Evolutionary conservation across 2,329 filamentous ascomycete genomes (phyloP).

Genomic region (Penicillium sp.): DNA sequence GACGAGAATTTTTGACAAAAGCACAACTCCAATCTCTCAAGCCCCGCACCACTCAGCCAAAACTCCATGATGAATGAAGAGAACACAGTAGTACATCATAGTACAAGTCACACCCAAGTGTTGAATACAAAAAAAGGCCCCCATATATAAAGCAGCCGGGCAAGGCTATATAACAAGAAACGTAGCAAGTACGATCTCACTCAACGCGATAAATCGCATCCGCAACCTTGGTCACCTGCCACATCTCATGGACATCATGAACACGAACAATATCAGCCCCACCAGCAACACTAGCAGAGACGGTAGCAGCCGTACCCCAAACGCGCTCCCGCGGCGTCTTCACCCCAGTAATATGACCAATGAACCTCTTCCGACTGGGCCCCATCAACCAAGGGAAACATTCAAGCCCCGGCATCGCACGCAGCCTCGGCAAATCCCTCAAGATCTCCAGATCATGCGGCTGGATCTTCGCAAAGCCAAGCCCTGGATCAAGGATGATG

Average conservation of each 20-base stretch:
- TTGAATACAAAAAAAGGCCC: constrained; percentile 24
- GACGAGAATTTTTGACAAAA: constrained; percentile 8
- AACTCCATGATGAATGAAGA: constrained; percentile 29
- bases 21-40: not conserved
- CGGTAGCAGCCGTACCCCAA: constrained; percentile 86
- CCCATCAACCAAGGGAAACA: constrained; percentile 88
- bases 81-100: constrained; percentile 8
- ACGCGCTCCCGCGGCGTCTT: constrained; percentile 66
- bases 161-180: not conserved
- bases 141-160: not conserved
- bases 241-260: constrained; percentile 88
- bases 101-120: constrained; percentile 17
- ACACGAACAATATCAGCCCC: constrained; percentile 91
- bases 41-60: not conserved
- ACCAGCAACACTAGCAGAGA: constrained; percentile 79
- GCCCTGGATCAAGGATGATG: constrained; percentile 88
- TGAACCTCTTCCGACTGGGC: constrained; percentile 83
- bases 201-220: constrained; percentile 79
- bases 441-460: constrained; percentile 81
- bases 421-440: constrained; percentile 63
- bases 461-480: constrained; percentile 87
- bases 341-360: constrained; percentile 79
- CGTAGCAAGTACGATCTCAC: not conserved
- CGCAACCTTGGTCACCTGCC: constrained; percentile 76
- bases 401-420: constrained; percentile 41